Base-by-base conservation (phyloP, 208 protist genomes). In the Acanthamoeba triangularis region DNA sequence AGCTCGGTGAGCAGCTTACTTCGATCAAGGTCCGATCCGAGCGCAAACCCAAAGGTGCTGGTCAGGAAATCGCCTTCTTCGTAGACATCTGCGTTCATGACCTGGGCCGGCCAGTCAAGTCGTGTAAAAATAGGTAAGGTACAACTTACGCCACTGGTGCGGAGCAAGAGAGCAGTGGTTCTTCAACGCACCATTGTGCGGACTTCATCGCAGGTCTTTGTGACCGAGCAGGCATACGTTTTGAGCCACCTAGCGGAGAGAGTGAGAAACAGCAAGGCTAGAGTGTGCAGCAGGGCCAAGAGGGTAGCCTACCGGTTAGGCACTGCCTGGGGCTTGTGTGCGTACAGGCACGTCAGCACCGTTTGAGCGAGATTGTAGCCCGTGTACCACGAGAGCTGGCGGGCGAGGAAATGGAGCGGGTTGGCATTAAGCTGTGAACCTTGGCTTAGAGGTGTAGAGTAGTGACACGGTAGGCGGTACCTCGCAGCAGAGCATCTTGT, bases 151-250 rank as follows among this genome's bases (percentile, higher is more conserved):
- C 3, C 11, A 20, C 52, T 56, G 11, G 14, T 56, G 52, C 52
- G 52, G 13, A 33, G 28, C 2, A 2, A 74, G 23, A 74, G 8
- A 74, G 33, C 0, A 30, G 28, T 13, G 0, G 44, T 13, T 13
- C 65, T 74, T 61, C n/a, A 11, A 23, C 28, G 61, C 6, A 90
- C 82, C 82, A 65, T 30, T 1, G 41, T 90, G 18, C 82, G 82
- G 30, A 90, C 82, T 90, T 67, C 82, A 14, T 90, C 82, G 49
- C 82, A 90, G n/a, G 52, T 90, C 49, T 90, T 90, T 10, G 54
- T 63, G 23, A 90, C 52, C 18, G 82, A 28, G 28, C 52, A 67
- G 52, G n/a, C 47, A 41, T 90, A 90, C 6, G 54, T 90, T 28
- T 47, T 59, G 41, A 90, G 82, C 82, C 82, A 90, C 33, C 54